Percentiles rank a stretch among this genome's conserved stretches.
Evolutionary conservation across 2,329 filamentous ascomycete species (phyloP).

Genomic region (Davidsoniella virescens): DNA sequence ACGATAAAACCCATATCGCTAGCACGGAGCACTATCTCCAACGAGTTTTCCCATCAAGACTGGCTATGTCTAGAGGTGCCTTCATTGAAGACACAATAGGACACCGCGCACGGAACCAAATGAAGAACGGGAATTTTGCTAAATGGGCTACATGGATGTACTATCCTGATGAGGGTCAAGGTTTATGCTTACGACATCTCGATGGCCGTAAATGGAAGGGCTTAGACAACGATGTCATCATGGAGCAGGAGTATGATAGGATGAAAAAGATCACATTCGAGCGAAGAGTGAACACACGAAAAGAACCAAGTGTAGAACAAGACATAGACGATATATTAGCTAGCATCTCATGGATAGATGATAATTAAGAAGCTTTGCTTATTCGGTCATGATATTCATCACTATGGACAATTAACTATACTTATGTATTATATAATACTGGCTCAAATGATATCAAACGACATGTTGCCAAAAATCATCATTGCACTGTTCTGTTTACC

Average conservation of each 20-base stretch:
- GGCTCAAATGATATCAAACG: neutral
- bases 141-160: slow-evolving; percentile 42
- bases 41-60: slow-evolving; percentile 31
- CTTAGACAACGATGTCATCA: neutral
- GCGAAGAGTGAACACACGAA: neutral
- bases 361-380: neutral
- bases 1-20: slow-evolving; percentile 39
- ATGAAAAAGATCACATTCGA: slow-evolving; percentile 13
- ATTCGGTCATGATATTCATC: neutral
- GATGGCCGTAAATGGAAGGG: slow-evolving; percentile 36
- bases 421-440: neutral
- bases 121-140: slow-evolving; percentile 35
- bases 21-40: slow-evolving; percentile 32
- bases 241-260: slow-evolving; percentile 17
- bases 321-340: neutral
- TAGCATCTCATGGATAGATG: neutral
- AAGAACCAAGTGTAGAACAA: neutral
- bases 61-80: slow-evolving; percentile 33
- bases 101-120: slow-evolving; percentile 36
- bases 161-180: slow-evolving; percentile 30
- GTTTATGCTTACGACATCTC: slow-evolving; percentile 32
- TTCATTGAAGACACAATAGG: slow-evolving; percentile 42
- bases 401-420: no score
- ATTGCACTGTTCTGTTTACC: slow-evolving; percentile 5
- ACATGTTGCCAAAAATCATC: neutral